Conservation (phyloP, 148 eudicot species). For the Vaccinium darrowii region DNA sequence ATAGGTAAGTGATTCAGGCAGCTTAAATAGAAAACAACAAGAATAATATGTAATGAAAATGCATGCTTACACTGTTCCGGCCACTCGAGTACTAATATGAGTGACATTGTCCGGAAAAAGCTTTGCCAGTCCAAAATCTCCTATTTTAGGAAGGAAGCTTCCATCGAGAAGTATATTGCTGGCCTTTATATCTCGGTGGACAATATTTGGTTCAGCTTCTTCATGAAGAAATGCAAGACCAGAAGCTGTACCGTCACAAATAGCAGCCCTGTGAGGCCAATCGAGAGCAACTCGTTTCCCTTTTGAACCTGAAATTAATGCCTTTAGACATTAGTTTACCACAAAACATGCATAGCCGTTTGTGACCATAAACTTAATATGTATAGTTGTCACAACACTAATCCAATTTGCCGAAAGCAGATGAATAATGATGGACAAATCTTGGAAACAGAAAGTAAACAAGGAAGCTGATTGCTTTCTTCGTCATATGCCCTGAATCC, state of each 20-base stretch:
- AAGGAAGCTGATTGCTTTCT: not conserved
- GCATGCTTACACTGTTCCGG: conserved; percentile 22
- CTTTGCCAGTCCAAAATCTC: conserved; percentile 23
- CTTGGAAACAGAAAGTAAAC: not conserved
- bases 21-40: not conserved
- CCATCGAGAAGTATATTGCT: conserved; percentile 29
- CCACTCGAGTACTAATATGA: conserved; percentile 8
- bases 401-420: not conserved
- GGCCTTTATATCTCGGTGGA: conserved; percentile 36
- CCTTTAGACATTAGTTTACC: not conserved
- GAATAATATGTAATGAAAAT: not conserved
- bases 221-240: conserved; percentile 37
- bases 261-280: conserved; percentile 32
- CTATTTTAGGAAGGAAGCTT: conserved; percentile 33
- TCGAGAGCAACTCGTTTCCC: conserved; percentile 14
- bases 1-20: not conserved
- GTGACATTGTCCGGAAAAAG: conserved; percentile 22
- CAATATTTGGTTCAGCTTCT: conserved; percentile 21
- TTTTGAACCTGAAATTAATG: conserved; percentile 13
- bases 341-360: not conserved
- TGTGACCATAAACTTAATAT: not conserved
- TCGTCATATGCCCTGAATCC: not conserved
- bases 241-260: conserved; percentile 33
- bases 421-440: not conserved
- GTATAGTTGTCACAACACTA: not conserved